A percentile compares a stretch with the other conserved stretches of the same genome.
Conservation (phyloP, 2,329 filamentous ascomycete genomes). For the Colletotrichum sp. region DNA sequence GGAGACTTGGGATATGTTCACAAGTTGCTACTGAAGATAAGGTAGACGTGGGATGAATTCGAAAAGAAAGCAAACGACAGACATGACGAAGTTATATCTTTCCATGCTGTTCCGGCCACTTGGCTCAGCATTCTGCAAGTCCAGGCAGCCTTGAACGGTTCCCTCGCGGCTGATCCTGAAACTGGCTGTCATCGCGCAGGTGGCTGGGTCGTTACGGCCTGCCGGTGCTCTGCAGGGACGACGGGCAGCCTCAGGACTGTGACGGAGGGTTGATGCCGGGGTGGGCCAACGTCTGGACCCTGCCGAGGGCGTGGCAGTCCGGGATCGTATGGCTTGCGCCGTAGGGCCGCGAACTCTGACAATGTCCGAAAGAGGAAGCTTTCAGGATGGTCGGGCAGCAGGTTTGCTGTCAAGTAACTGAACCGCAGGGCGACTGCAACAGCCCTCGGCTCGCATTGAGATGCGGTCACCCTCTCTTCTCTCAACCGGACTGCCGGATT, state of each 20-base stretch:
- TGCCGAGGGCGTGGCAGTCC: constrained; percentile 7
- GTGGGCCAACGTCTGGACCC: background rate
- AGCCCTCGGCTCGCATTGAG: background rate
- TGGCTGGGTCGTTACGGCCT: constrained; percentile 7
- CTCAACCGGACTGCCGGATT: constrained; percentile 3
- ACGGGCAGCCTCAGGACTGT: background rate
- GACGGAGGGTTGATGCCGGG: background rate
- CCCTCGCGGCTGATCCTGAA: background rate
- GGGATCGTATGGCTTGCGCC: background rate
- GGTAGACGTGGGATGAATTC: too few relatives aligned
- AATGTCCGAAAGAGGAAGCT: background rate
- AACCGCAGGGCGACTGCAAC: background rate
- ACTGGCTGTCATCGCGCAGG: constrained; percentile 7
- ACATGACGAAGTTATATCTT: background rate
- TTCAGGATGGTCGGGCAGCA: background rate
- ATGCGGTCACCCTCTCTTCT: background rate
- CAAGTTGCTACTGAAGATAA: background rate
- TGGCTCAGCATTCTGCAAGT: background rate
- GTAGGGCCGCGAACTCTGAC: background rate
- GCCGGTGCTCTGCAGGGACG: background rate
- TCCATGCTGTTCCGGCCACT: background rate
- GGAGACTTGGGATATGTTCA: background rate
- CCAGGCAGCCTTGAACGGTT: background rate
- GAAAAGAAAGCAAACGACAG: background rate
- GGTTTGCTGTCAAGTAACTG: background rate